Conservation (phyloP, 129 eudicot species). For the Chrysanthemum seticuspe region DNA sequence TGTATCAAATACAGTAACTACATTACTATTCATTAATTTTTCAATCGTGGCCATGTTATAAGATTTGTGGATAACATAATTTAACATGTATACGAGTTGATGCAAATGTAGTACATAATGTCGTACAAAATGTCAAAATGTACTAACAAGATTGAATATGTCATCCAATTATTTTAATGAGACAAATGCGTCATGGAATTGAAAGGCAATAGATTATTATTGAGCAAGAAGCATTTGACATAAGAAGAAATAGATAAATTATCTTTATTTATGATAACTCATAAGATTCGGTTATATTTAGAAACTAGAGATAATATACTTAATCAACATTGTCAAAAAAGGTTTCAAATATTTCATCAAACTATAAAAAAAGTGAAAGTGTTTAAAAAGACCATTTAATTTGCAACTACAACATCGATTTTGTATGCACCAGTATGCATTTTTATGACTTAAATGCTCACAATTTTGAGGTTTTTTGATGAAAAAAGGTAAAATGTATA, state of each 20-base stretch:
- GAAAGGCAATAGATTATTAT: not conserved
- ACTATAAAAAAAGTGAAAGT: not conserved
- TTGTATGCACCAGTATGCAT: too few species aligned
- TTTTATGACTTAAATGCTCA: too few species aligned
- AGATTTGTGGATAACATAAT: not conserved
- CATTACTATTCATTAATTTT: not conserved
- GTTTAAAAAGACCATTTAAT: not conserved
- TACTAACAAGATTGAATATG: conserved; percentile 21
- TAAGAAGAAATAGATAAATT: not conserved
- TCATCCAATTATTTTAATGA: not conserved
- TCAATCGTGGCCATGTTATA: not conserved
- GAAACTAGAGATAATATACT: not conserved
- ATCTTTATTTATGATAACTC: not conserved
- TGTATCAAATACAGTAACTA: not conserved
- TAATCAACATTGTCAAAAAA: too few species aligned
- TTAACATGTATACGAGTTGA: not conserved
- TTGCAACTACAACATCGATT: too few species aligned
- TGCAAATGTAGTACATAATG: not conserved
- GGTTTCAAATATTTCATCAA: too few species aligned
- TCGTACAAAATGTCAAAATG: conserved; percentile 27
- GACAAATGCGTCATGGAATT: conserved; percentile 1
- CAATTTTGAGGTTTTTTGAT: too few species aligned
- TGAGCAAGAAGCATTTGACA: not conserved
- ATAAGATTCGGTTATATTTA: not conserved
- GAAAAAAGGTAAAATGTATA: too few species aligned